Percentiles rank a stretch among this genome's conserved stretches.
Evolutionary conservation across 495 filamentous ascomycete genomes (phyloP).

Genomic region (Barbatosphaeria neglecta): DNA sequence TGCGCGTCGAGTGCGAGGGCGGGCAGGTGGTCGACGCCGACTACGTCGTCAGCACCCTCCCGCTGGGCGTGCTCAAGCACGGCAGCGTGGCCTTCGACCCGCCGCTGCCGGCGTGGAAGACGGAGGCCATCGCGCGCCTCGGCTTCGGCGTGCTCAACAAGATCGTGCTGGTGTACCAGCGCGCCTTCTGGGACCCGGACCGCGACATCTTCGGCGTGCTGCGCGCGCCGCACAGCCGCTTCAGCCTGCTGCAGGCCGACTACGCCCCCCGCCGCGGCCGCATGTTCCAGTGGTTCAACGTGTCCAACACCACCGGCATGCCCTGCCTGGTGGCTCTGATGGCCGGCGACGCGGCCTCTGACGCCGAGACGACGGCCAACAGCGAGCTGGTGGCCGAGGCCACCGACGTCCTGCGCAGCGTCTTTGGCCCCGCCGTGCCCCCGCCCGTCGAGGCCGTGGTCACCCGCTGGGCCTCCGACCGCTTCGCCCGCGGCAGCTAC

Average conservation of each 20-base stretch:
- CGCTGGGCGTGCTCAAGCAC: conserved; percentile 81
- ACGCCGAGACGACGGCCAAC: conserved; percentile 67
- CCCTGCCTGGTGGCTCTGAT: conserved; percentile 86
- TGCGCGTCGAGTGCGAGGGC: conserved; percentile 65
- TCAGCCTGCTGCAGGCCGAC: conserved; percentile 40
- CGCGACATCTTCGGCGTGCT: conserved; percentile 91
- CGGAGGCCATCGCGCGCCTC: conserved; percentile 67
- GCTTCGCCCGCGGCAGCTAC: conserved; percentile 82
- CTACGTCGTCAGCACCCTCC: conserved; percentile 75
- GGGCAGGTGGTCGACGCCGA: conserved; percentile 72
- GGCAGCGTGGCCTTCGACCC: conserved; percentile 66
- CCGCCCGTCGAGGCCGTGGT: conserved; percentile 77
- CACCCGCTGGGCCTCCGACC: conserved; percentile 87
- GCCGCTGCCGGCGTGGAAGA: conserved; percentile 75
- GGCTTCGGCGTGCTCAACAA: conserved; percentile 96
- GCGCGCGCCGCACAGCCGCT: conserved; percentile 47
- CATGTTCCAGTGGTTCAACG: conserved; percentile 97
- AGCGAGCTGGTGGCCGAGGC: conserved; percentile 68
- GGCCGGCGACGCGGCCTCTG: conserved; percentile 88
- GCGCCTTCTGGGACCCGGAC: conserved; percentile 85
- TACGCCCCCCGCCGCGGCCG: conserved; percentile 53
- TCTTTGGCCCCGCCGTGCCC: conserved; percentile 47
- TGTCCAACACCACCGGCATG: conserved; percentile 73
- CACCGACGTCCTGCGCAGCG: conserved; percentile 54
- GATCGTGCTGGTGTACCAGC: conserved; percentile 78